A percentile compares a stretch with the other conserved stretches of the same genome.
Evolutionary conservation across 2,329 filamentous ascomycete species (phyloP).

Genomic region (Aspergillus sp.): DNA sequence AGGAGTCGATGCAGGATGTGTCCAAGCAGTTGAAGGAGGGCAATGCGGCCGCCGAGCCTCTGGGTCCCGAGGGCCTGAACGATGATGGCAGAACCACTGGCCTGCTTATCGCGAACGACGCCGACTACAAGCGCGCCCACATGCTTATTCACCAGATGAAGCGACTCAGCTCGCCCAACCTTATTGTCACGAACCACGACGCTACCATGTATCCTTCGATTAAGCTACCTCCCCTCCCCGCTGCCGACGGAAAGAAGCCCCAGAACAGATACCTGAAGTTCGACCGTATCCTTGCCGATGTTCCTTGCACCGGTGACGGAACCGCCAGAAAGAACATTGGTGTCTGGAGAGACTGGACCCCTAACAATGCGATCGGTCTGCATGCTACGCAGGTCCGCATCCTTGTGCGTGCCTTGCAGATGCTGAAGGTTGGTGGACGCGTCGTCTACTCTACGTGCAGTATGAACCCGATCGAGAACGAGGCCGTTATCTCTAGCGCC

Average conservation of each 20-base stretch:
- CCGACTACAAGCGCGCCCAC: slow-evolving; percentile 94
- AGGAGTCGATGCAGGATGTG: slow-evolving; percentile 75
- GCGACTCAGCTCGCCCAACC: slow-evolving; percentile 90
- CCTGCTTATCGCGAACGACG: slow-evolving; percentile 90
- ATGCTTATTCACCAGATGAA: slow-evolving; percentile 98
- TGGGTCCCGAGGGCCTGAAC: slow-evolving; percentile 53
- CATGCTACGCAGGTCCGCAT: slow-evolving; percentile 87
- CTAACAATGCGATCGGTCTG: slow-evolving; percentile 81
- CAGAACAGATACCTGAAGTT: slow-evolving; percentile 83
- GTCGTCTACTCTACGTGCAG: slow-evolving; percentile 98
- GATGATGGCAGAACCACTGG: slow-evolving; percentile 89
- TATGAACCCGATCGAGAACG: slow-evolving; percentile 98
- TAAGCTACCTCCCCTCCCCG: slow-evolving; percentile 65
- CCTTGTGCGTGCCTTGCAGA: slow-evolving; percentile 85
- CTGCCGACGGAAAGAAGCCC: slow-evolving; percentile 52
- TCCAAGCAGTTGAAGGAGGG: slow-evolving; percentile 64
- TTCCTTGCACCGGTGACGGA: slow-evolving; percentile 94
- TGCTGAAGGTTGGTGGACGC: slow-evolving; percentile 91
- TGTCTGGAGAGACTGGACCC: slow-evolving; percentile 94
- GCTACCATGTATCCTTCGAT: slow-evolving; percentile 94
- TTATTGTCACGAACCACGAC: slow-evolving; percentile 97
- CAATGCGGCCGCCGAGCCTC: slow-evolving; percentile 52
- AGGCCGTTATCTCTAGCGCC: slow-evolving; percentile 83
- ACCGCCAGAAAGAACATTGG: slow-evolving; percentile 90
- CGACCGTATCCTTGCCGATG: slow-evolving; percentile 92